phyloP scores from a whole-genome alignment of 2,329 filamentous ascomycete species.

The Fusarium euwallaceae region DNA sequence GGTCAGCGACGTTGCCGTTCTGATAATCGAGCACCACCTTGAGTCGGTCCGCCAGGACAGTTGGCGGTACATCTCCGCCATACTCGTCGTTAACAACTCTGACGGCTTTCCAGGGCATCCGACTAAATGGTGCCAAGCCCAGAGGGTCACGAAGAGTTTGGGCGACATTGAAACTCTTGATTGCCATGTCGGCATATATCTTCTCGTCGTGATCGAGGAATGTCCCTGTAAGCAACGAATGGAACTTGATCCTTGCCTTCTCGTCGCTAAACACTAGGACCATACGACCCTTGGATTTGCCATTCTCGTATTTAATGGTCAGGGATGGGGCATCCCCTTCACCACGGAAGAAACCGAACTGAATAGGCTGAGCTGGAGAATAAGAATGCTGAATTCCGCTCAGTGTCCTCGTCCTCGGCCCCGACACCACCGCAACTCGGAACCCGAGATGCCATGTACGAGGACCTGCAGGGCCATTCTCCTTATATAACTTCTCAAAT shows the following conservation, averaged over 20 bases:
- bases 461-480: conserved; percentile 79
- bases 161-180: conserved; percentile 74
- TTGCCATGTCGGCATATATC: conserved; percentile 76
- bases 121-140: conserved; percentile 63
- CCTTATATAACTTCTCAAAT: conserved; percentile 78
- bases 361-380: conserved; percentile 74
- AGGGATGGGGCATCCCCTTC: conserved; percentile 79
- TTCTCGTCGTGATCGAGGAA: conserved; percentile 76
- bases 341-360: conserved; percentile 81
- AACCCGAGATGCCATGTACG: conserved; percentile 83
- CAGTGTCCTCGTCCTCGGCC: conserved; percentile 80
- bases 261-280: conserved; percentile 81
- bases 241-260: conserved; percentile 78
- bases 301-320: conserved; percentile 77
- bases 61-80: conserved; percentile 70
- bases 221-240: conserved; percentile 80
- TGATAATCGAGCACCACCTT: conserved; percentile 82
- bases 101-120: conserved; percentile 74
- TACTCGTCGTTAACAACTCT: conserved; percentile 80
- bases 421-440: conserved; percentile 82
- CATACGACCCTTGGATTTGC: conserved; percentile 76
- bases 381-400: conserved; percentile 81
- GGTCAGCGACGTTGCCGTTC: conserved; percentile 83
- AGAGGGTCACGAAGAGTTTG: conserved; percentile 65
- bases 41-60: conserved; percentile 81